Conservation (phyloP, 2,329 filamentous ascomycete species). For the Aspergillus clavatus region DNA sequence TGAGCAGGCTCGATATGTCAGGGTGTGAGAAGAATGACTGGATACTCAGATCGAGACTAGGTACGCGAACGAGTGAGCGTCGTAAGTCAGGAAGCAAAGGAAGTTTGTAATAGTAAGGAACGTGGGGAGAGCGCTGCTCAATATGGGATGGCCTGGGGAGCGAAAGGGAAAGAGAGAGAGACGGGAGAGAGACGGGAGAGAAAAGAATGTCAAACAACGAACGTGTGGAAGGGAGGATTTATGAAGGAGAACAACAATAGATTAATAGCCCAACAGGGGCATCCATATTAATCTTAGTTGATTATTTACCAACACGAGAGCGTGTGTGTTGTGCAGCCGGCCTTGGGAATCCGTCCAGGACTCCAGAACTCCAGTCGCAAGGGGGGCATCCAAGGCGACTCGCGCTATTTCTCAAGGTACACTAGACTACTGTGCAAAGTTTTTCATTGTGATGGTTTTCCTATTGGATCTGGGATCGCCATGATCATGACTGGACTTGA, state of each 20-base stretch:
- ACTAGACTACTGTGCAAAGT: no score
- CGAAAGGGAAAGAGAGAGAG: conserved; percentile 7
- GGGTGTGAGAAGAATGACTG: background rate
- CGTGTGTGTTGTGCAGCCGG: background rate
- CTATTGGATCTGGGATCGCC: background rate
- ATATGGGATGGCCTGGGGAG: no score
- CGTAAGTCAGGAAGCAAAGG: conserved; percentile 10
- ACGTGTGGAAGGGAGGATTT: conserved; percentile 4
- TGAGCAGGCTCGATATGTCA: conserved; percentile 3
- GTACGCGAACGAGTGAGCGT: conserved; percentile 24
- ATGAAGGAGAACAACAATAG: background rate
- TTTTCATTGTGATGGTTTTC: background rate
- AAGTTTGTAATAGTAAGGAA: conserved; percentile 20
- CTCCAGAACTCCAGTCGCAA: conserved; percentile 20
- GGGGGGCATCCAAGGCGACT: conserved; percentile 2
- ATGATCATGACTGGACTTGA: no score
- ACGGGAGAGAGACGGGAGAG: conserved; percentile 13
- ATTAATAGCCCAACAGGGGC: conserved; percentile 5
- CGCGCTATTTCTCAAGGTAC: background rate
- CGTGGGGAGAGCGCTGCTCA: conserved; percentile 28
- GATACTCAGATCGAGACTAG: conserved; percentile 7
- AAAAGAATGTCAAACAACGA: conserved; percentile 8
- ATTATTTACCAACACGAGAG: conserved; percentile 2
- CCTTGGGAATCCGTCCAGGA: conserved; percentile 3
- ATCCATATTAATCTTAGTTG: no score